Conservation (phyloP, 2,329 filamentous ascomycete species). For the Fusarium xylarioides region DNA sequence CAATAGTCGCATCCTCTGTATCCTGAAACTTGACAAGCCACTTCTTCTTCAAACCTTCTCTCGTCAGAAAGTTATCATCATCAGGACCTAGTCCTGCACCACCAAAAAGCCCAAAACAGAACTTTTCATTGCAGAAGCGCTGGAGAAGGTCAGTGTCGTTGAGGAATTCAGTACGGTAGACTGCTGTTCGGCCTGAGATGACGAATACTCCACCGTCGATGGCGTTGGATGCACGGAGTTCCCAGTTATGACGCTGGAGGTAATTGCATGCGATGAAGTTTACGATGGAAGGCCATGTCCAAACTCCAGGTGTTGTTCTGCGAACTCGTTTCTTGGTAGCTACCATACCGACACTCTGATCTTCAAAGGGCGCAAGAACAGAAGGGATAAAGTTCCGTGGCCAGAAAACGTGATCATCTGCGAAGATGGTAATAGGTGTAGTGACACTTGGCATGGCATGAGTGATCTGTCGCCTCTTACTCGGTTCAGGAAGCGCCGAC, state of each 20-base stretch:
- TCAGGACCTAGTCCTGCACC: constrained; percentile 55
- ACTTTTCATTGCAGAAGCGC: constrained; percentile 59
- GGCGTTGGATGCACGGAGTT: constrained; percentile 63
- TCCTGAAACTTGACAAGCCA: constrained; percentile 66
- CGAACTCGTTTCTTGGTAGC: constrained; percentile 65
- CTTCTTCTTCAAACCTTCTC: constrained; percentile 59
- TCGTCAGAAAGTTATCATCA: constrained; percentile 70
- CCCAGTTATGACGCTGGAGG: constrained; percentile 70
- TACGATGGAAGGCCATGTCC: constrained; percentile 48
- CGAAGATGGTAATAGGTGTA: constrained; percentile 55
- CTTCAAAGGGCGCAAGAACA: constrained; percentile 55
- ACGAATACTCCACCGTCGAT: constrained; percentile 69
- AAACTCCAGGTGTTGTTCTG: constrained; percentile 46
- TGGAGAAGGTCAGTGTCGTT: constrained; percentile 52
- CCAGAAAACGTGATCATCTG: constrained; percentile 66
- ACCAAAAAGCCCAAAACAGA: constrained; percentile 54
- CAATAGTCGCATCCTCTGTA: constrained; percentile 55
- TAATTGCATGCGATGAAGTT: constrained; percentile 69
- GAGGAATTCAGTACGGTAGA: constrained; percentile 61
- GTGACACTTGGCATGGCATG: constrained; percentile 49
- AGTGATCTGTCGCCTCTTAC: constrained; percentile 60
- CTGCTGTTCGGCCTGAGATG: constrained; percentile 64
- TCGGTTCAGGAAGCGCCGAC: constrained; percentile 46
- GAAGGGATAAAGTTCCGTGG: constrained; percentile 51
- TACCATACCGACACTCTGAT: constrained; percentile 60